Base-by-base conservation (phyloP, 345 rosid species). In the Eucalyptus viminalis region DNA sequence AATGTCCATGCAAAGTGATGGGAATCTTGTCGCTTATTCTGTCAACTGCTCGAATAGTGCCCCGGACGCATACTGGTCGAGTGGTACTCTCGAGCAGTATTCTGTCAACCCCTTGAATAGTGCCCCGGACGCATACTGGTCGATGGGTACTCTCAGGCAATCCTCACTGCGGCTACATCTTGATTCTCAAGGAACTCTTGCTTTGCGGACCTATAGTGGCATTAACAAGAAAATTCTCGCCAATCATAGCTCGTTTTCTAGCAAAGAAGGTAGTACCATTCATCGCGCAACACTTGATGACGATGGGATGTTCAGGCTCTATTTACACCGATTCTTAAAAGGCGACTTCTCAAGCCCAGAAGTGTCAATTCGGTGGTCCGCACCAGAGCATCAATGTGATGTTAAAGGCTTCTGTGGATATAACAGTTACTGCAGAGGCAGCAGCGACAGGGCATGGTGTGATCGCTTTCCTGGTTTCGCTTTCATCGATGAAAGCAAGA, bases 261-360 rank as follows among this genome's bases (percentile, higher is more conserved):
- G 9, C 12, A 16, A 60, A 11, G 54, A 11, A 19, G 29, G 9
- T 8, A 51, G 27, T 8, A 21, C 51, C 21, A 16, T 92, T 40
- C 44, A 89, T 9, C 91, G 92, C 7, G 87, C 90, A 40, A 89
- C 89, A 2, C 69, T 92, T 4, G 92, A 91, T 90, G 31, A 22
- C 16, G 90, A 80, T 40, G 93, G 93, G 29, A 87, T 88, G 13
- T 90, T 91, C 4, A 90, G 89, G 87, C 56, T 91, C 83, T 90
- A 92, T 47, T 62, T 89, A 8, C 93, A 90, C 88, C 25, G 34
- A 14, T 80, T 91, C 45, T 49, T 56, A 3, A 44, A 13, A 44
- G 80, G 24, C 8, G 8, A 37, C 6, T 45, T 27, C 12, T 50
- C 60, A 7, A 27, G 29, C 47, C 2, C 89, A 22, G 40, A 0